Base-by-base conservation (phyloP, 2,329 filamentous ascomycete genomes). In the Alternaria sp. region DNA sequence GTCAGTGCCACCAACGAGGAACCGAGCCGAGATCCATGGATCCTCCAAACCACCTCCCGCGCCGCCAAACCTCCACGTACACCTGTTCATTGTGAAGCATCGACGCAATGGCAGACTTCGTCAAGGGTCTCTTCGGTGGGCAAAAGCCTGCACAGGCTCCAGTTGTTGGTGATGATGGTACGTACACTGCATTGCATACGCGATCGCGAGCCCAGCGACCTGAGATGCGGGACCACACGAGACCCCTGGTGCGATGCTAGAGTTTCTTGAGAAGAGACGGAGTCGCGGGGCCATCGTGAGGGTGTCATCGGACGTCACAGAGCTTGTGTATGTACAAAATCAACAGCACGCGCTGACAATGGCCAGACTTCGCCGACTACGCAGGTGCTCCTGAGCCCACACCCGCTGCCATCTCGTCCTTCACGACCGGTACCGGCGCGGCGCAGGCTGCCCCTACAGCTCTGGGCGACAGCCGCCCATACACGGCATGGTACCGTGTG, bases 401-500 rank as follows among this genome's bases (percentile, higher is more conserved):
- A 18, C 83, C 84, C 46, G 80, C 79, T 24, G 82, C 83, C 59
- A 76, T 84, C 62, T 75, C 82, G 52, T 78, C 81, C 46, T 77
- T 78, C 38, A 69, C 81, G n/a, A 72, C 80, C 20, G 67, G 81
- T 26, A 70, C 81, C 24, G 42, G 74, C 76, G 62, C 72, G 16
- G 59, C 72, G 48, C 64, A 70, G 18, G 63, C 62, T 62, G 59
- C 78, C 30, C 66, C 69, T 62, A 78, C 80, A 16, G 86, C 61
- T 78, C 83, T 75, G n/a, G 65, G 70, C 43, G 68, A 68, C 49
- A 65, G 81, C 81, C 80, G 84, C 26, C 91, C 92, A 14, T 97
- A 91, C 80, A 97, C 93, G 52, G 93, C 92, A 84, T 99, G 95
- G 95, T 99, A 98, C 83, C 93, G 93, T 57, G 84, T 98, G 63